Evolutionary conservation across 371 early-diverging fungal genomes (phyloP).

Genomic region (Parasitella parasitica): DNA sequence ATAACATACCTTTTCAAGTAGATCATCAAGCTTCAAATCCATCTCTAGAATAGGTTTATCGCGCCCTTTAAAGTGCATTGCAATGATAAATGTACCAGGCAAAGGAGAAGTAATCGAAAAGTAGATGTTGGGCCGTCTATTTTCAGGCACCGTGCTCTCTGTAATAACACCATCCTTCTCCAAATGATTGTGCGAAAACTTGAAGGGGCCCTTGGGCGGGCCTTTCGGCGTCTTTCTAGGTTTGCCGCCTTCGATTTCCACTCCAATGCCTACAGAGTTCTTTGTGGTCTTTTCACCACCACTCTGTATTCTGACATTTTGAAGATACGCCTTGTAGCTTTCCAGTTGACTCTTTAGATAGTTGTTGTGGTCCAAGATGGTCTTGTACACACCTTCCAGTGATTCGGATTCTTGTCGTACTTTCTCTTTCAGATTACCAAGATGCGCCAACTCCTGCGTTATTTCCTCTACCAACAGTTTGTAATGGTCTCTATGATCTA

Average conservation of each 20-base stretch:
- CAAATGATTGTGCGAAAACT: slow-evolving; percentile 81
- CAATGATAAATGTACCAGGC: slow-evolving; percentile 88
- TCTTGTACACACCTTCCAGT: slow-evolving; percentile 83
- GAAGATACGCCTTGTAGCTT: slow-evolving; percentile 91
- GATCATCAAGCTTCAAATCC: slow-evolving; percentile 93
- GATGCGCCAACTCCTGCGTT: slow-evolving; percentile 75
- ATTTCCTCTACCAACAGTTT: slow-evolving; percentile 83
- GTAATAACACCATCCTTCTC: slow-evolving; percentile 93
- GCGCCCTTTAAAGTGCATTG: slow-evolving; percentile 86
- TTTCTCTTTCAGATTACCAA: slow-evolving; percentile 84
- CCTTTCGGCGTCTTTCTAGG: slow-evolving; percentile 38
- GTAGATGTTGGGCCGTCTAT: slow-evolving; percentile 85
- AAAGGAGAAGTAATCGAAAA: slow-evolving; percentile 87
- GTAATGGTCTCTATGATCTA: slow-evolving; percentile 72
- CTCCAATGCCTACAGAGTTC: slow-evolving; percentile 46
- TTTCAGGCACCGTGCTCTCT: slow-evolving; percentile 90
- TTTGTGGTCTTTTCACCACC: slow-evolving; percentile 52
- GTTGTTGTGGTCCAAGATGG: slow-evolving; percentile 93
- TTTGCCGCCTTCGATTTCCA: slow-evolving; percentile 37
- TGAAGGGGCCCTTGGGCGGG: slow-evolving; percentile 62
- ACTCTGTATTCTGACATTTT: slow-evolving; percentile 89
- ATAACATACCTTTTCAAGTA: slow-evolving; percentile 79
- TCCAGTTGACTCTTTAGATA: slow-evolving; percentile 88
- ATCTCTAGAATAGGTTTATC: slow-evolving; percentile 94
- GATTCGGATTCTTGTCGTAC: slow-evolving; percentile 77